These are phyloP conservation scores for Meripilus lineatus DNA, from an alignment of 1,284 basidiomycete species.

Conservation along the genomic window DNA sequence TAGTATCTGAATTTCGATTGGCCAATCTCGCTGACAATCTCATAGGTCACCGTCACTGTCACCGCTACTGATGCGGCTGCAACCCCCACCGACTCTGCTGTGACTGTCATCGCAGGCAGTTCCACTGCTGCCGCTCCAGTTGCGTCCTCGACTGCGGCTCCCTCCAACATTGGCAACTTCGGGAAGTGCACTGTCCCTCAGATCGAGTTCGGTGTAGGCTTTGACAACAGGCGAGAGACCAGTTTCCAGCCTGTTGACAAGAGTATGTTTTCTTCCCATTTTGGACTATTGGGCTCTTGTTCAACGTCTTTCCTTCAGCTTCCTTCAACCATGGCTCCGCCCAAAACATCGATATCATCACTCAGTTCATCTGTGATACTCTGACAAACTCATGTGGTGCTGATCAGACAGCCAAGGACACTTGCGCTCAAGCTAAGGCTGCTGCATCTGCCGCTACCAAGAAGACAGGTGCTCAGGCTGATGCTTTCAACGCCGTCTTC, in stretches of 20 bases:
- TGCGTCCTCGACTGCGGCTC: conserved; percentile 18
- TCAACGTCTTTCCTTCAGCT: conserved; percentile 16
- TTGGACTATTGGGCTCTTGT: conserved; percentile 1
- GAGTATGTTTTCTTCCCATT: conserved; percentile 24
- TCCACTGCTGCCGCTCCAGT: conserved; percentile 13
- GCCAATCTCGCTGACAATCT: background rate
- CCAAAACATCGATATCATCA: conserved; percentile 50
- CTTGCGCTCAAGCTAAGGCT: conserved; percentile 38
- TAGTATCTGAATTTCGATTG: background rate
- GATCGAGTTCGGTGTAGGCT: conserved; percentile 56
- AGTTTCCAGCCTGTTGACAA: conserved; percentile 45
- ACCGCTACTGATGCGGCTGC: conserved; percentile 9
- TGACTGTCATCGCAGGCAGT: background rate
- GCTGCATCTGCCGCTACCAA: conserved; percentile 39
- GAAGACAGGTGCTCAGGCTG: conserved; percentile 49
- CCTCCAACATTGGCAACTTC: conserved; percentile 41
- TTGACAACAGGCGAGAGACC: conserved; percentile 55
- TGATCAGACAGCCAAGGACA: conserved; percentile 45
- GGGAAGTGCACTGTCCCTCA: conserved; percentile 53
- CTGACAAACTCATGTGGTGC: conserved; percentile 48
- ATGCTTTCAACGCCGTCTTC: conserved; percentile 54
- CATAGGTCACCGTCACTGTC: conserved; percentile 13
- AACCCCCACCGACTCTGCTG: conserved; percentile 13
- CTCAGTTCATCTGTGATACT: conserved; percentile 50
- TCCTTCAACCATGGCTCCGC: conserved; percentile 50